Conservation (phyloP, 495 filamentous ascomycete genomes). For the Parachaetomium inaequale region DNA sequence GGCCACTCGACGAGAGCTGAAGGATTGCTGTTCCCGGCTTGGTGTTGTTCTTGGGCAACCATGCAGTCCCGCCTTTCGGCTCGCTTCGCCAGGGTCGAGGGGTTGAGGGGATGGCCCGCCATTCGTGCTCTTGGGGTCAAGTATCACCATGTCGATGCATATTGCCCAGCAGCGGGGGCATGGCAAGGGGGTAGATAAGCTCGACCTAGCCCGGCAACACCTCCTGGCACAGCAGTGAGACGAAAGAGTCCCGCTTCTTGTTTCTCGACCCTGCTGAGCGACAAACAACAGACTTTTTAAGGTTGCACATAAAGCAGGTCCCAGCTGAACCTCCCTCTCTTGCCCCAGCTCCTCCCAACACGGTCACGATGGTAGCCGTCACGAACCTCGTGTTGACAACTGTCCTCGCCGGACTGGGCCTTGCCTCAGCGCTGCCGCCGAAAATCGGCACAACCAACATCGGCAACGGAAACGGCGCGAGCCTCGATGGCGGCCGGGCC, state of each 20-base stretch:
- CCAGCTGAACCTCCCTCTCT: background rate
- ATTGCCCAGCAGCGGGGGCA: background rate
- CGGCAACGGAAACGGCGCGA: background rate
- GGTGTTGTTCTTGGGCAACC: background rate
- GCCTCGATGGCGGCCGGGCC: slow-evolving; percentile 24
- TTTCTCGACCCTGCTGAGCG: background rate
- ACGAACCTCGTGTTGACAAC: slow-evolving; percentile 23
- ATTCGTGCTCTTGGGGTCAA: slow-evolving; percentile 1
- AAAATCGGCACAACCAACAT: slow-evolving; percentile 29
- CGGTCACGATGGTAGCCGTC: slow-evolving; percentile 19
- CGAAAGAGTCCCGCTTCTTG: background rate
- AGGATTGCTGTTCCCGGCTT: background rate
- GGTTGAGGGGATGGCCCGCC: background rate
- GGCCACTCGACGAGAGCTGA: background rate
- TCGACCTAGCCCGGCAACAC: background rate
- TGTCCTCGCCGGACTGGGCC: slow-evolving; percentile 20
- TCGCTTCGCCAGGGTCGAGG: background rate
- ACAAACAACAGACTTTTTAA: background rate
- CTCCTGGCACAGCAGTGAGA: background rate
- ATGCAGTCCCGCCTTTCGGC: background rate
- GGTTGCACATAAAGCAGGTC: too few relatives aligned
- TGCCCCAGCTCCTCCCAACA: background rate
- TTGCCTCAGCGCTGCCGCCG: slow-evolving; percentile 31
- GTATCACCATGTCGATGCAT: slow-evolving; percentile 12
- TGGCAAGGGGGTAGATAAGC: slow-evolving; percentile 17